Percentiles rank a stretch among this genome's conserved stretches.
These are phyloP conservation scores for Neocallimastix lanati DNA, from an alignment of 192 early-diverging fungal species.

Conservation along the genomic window DNA sequence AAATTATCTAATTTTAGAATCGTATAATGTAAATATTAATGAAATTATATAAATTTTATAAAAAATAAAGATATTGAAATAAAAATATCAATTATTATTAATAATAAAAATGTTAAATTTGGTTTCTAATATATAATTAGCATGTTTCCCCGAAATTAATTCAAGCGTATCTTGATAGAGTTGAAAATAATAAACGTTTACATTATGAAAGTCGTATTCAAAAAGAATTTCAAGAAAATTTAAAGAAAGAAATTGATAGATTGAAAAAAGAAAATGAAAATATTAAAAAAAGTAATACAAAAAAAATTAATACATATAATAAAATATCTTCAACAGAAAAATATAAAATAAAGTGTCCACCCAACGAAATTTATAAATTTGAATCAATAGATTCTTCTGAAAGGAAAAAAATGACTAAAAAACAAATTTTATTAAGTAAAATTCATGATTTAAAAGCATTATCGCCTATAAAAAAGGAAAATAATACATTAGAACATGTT, in stretches of 20 bases:
- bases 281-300: background rate
- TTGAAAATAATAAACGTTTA: background rate
- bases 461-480: background rate
- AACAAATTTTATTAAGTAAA: background rate
- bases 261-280: background rate
- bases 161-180: background rate
- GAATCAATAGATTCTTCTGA: background rate
- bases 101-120: no score
- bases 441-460: background rate
- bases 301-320: background rate
- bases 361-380: background rate
- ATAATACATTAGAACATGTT: background rate
- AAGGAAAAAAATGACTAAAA: background rate
- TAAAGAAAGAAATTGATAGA: background rate
- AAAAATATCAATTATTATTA: no score
- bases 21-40: background rate
- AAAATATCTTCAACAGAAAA: background rate
- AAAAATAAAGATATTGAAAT: no score
- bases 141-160: background rate
- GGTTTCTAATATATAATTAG: background rate
- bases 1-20: background rate
- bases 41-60: no score
- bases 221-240: background rate
- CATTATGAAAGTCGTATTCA: background rate
- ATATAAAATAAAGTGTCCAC: background rate